These are phyloP conservation scores for Nothophytophthora sp. DNA, from an alignment of 352 stramenopile genomes.

Conservation along the genomic window DNA sequence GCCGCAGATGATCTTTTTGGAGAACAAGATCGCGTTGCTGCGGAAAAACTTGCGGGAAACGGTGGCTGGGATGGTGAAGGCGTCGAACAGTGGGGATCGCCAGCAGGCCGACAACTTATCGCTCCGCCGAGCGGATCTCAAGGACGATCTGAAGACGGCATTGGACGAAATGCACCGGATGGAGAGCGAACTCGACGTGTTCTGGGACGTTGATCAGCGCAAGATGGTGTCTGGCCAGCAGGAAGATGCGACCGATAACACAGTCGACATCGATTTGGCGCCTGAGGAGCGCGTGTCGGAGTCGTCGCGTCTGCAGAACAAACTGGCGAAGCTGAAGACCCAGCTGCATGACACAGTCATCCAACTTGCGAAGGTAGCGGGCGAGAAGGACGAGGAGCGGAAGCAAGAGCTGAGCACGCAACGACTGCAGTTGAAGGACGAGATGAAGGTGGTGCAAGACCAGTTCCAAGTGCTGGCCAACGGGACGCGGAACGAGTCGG, in stretches of 20 bases:
- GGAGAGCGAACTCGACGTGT: conserved; percentile 59
- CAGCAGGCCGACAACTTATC: conserved; percentile 67
- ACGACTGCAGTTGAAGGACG: conserved; percentile 67
- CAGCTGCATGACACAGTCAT: conserved; percentile 66
- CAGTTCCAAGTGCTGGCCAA: conserved; percentile 44
- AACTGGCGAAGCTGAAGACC: conserved; percentile 43
- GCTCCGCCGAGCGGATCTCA: conserved; percentile 55
- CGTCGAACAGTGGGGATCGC: conserved; percentile 50
- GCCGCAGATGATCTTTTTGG: conserved; percentile 76
- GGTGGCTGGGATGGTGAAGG: conserved; percentile 55
- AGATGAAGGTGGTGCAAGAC: conserved; percentile 75
- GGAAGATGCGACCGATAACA: conserved; percentile 24
- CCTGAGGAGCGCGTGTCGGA: conserved; percentile 44
- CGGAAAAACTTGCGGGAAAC: conserved; percentile 75
- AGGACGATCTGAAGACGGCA: conserved; percentile 68
- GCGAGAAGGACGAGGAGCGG: conserved; percentile 48
- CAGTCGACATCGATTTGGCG: conserved; percentile 49
- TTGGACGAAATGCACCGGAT: conserved; percentile 76
- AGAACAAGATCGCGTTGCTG: conserved; percentile 71
- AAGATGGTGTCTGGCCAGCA: conserved; percentile 28
- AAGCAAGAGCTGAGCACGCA: conserved; percentile 53
- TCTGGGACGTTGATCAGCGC: conserved; percentile 32
- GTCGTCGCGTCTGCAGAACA: conserved; percentile 42
- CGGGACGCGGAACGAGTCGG: conserved; percentile 27
- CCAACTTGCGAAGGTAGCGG: conserved; percentile 57